Conservation (phyloP, 2,329 filamentous ascomycete genomes). For the Hymenoscyphus linearis region DNA sequence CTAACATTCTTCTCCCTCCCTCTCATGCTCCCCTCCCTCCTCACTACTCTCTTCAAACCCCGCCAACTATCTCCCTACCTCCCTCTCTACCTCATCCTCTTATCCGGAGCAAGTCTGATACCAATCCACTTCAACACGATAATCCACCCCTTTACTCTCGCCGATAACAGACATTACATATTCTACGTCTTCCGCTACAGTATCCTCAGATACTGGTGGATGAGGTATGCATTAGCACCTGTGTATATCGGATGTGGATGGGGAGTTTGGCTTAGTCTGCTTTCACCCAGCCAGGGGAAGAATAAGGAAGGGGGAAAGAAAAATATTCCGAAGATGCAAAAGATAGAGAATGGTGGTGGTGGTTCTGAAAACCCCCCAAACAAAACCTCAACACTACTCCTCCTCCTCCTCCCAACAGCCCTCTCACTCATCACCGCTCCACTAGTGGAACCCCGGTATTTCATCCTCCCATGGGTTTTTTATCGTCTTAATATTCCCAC, state of each 20-base stretch:
- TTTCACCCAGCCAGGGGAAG: too few species aligned
- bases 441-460: slow-evolving; percentile 91
- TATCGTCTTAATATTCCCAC: slow-evolving; percentile 58
- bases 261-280: too few species aligned
- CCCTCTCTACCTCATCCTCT: slow-evolving; percentile 25
- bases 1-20: slow-evolving; percentile 86
- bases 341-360: too few species aligned
- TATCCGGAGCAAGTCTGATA: slow-evolving; percentile 28
- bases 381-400: slow-evolving; percentile 46
- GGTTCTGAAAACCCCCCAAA: too few species aligned
- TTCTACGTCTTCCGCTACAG: slow-evolving; percentile 92
- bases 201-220: slow-evolving; percentile 57
- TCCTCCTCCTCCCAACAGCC: slow-evolving; percentile 62
- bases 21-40: slow-evolving; percentile 53
- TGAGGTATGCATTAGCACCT: slow-evolving; percentile 63
- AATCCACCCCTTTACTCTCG: slow-evolving; percentile 90
- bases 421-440: slow-evolving; percentile 83
- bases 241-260: slow-evolving; percentile 69
- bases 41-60: not conserved
- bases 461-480: slow-evolving; percentile 90
- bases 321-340: not conserved
- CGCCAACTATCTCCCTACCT: not conserved
- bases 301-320: slow-evolving; percentile 2
- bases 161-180: slow-evolving; percentile 94
- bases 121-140: slow-evolving; percentile 78